Conservation (phyloP, 371 early-diverging fungal species). For the Actinomucor elegans region DNA sequence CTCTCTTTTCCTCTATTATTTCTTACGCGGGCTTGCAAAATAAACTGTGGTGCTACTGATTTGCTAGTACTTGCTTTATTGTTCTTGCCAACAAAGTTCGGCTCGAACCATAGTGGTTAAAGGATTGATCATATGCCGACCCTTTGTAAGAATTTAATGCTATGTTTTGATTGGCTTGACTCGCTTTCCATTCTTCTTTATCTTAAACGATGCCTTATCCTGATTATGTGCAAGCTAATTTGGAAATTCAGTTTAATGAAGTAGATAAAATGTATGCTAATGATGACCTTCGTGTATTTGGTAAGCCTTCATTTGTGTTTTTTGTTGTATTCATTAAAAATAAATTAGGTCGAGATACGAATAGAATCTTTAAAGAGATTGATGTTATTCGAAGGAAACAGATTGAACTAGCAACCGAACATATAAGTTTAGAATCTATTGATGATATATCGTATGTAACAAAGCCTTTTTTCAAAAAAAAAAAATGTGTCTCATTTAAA, state of each 20-base stretch:
- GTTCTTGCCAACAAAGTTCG: too few relatives aligned
- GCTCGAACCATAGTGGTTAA: too few relatives aligned
- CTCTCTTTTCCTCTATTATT: too few relatives aligned
- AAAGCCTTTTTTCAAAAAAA: background rate
- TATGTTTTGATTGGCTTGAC: too few relatives aligned
- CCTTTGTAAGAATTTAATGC: too few relatives aligned
- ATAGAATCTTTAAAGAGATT: conserved; percentile 14
- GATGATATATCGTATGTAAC: conserved; percentile 14
- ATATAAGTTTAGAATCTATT: conserved; percentile 15
- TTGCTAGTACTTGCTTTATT: too few relatives aligned
- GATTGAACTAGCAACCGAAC: conserved; percentile 20
- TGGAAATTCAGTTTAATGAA: conserved; percentile 6
- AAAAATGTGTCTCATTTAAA: too few relatives aligned
- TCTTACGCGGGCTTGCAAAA: too few relatives aligned
- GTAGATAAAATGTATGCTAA: conserved; percentile 10
- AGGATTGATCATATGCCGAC: too few relatives aligned
- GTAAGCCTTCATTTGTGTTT: background rate
- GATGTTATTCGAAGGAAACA: conserved; percentile 22
- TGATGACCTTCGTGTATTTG: conserved; percentile 18
- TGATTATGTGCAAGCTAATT: background rate
- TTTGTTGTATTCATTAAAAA: too few relatives aligned
- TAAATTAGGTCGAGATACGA: conserved; percentile 13
- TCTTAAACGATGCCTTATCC: conserved; percentile 8
- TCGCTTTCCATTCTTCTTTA: too few relatives aligned
- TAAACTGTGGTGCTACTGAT: too few relatives aligned